Conservation (phyloP, 306 rosid species). For the Citrullus colocynthis region DNA sequence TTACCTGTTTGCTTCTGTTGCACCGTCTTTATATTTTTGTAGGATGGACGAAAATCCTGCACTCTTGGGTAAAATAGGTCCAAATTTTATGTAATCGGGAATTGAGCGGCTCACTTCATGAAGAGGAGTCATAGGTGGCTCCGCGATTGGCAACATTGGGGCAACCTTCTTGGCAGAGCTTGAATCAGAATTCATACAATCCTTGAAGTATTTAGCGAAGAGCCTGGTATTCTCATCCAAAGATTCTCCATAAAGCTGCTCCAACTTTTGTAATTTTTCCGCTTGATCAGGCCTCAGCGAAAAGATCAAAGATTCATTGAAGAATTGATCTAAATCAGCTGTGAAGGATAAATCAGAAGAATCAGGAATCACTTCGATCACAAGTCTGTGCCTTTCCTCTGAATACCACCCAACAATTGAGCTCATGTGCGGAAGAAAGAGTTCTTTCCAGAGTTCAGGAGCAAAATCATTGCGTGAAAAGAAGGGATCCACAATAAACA, state of each 20-base stretch:
- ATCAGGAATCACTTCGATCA: conserved; percentile 76
- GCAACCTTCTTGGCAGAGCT: conserved; percentile 42
- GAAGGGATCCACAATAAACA: conserved; percentile 74
- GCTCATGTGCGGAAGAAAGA: conserved; percentile 80
- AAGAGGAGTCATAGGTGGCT: conserved; percentile 93
- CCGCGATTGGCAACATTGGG: conserved; percentile 90
- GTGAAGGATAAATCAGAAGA: conserved; percentile 62
- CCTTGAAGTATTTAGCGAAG: conserved; percentile 73
- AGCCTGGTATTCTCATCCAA: too few species aligned
- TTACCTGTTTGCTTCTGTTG: conserved; percentile 46
- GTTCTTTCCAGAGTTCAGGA: conserved; percentile 73
- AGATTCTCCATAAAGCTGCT: conserved; percentile 23
- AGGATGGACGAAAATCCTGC: conserved; percentile 58
- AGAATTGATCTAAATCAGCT: conserved; percentile 56
- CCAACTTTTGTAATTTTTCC: conserved; percentile 61
- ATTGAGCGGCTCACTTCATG: conserved; percentile 72
- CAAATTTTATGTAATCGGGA: conserved; percentile 85
- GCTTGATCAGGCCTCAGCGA: conserved; percentile 67
- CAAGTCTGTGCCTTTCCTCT: conserved; percentile 69
- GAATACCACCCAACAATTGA: conserved; percentile 93
- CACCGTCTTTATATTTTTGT: conserved; percentile 30
- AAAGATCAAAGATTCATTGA: conserved; percentile 60
- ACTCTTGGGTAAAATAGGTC: conserved; percentile 87
- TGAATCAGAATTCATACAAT: conserved; percentile 53
- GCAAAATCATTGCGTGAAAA: conserved; percentile 78